These are phyloP conservation scores for Larix kaempferi DNA, from an alignment of 75 land plant species.

Conservation along the genomic window DNA sequence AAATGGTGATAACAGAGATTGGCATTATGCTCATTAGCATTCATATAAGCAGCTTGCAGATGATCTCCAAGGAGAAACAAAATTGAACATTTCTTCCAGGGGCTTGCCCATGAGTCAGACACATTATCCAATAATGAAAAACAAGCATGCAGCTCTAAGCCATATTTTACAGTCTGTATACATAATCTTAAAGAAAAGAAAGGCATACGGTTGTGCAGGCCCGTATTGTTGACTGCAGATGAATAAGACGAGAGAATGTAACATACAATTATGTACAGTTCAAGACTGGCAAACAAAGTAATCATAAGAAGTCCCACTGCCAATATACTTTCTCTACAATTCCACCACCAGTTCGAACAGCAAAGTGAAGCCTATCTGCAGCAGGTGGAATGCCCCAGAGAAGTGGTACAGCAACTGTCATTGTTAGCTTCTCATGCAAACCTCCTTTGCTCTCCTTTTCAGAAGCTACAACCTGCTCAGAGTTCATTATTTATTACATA, in stretches of 20 bases:
- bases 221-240: not conserved
- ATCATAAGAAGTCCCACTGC: conserved; percentile 81
- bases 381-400: conserved; percentile 99
- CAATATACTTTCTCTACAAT: conserved; percentile 89
- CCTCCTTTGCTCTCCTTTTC: conserved; percentile 80
- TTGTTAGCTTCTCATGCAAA: conserved; percentile 85
- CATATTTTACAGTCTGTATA: not conserved
- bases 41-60: not conserved
- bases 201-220: not conserved
- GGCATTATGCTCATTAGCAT: not conserved
- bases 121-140: not conserved
- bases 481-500: not conserved
- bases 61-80: not conserved
- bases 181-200: not conserved
- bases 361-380: conserved; percentile 77
- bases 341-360: conserved; percentile 91
- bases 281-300: not conserved
- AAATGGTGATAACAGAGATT: not conserved
- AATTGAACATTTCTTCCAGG: not conserved
- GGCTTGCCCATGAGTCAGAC: not conserved
- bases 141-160: not conserved
- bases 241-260: not conserved
- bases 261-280: not conserved
- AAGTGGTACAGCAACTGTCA: conserved; percentile 91
- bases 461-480: conserved; percentile 74